Evolutionary conservation across 768 basidiomycete species (phyloP).

Genomic region (Punctularia strigosozonata): DNA sequence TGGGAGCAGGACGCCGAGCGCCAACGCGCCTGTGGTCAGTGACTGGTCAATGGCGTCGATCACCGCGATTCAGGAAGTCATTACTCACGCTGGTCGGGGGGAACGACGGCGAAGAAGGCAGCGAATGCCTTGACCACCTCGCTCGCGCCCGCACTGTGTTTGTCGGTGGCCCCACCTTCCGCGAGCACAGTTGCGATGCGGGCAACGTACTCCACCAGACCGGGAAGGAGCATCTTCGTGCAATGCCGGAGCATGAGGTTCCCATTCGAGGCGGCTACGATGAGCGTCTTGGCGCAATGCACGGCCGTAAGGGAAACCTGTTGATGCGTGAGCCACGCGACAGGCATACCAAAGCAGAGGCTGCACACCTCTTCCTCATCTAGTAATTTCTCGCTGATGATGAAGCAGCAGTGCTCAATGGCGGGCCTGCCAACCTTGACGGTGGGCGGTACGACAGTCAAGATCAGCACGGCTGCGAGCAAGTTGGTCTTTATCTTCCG

Average conservation of each 20-base stretch:
- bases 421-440: conserved; percentile 61
- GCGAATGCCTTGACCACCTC: conserved; percentile 81
- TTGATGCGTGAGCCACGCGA: not conserved
- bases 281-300: conserved; percentile 81
- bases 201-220: conserved; percentile 70
- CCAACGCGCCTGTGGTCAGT: conserved; percentile 39
- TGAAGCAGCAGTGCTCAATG: conserved; percentile 75
- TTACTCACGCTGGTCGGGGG: conserved; percentile 51
- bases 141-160: conserved; percentile 48
- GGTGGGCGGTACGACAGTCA: conserved; percentile 64
- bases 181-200: conserved; percentile 51
- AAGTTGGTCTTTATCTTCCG: conserved; percentile 89
- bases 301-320: conserved; percentile 77
- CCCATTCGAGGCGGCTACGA: conserved; percentile 57
- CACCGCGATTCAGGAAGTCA: not conserved
- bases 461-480: conserved; percentile 70
- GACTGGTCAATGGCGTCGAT: conserved; percentile 5
- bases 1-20: conserved; percentile 65
- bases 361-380: conserved; percentile 53
- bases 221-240: conserved; percentile 61
- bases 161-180: conserved; percentile 42
- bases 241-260: conserved; percentile 62
- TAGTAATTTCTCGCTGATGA: conserved; percentile 71
- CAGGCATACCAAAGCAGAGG: not conserved
- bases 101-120: conserved; percentile 42